Evolutionary conservation across 2,329 filamentous ascomycete species (phyloP).

Genomic region (Xylaria sp.): DNA sequence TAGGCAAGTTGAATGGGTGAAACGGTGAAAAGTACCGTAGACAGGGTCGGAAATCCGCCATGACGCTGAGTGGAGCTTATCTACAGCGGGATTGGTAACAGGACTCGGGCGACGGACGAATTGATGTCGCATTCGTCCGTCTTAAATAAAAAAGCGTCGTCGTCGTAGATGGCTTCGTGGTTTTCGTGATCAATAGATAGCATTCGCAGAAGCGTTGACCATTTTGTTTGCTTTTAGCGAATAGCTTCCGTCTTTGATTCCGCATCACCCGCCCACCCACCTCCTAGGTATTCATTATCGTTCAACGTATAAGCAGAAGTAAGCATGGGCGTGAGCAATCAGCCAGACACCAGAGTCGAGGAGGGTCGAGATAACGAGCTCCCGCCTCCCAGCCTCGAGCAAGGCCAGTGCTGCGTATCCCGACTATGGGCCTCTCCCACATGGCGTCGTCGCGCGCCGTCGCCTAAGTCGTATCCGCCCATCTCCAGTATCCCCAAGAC

Average conservation of each 20-base stretch:
- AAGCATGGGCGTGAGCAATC: conserved; percentile 15
- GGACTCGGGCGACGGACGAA: conserved; percentile 23
- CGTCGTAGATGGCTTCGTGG: neutral
- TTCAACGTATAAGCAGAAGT: neutral
- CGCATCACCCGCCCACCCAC: no score
- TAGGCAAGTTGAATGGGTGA: no score
- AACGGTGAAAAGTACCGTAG: neutral
- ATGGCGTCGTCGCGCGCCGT: conserved; percentile 19
- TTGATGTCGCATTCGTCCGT: conserved; percentile 13
- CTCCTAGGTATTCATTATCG: no score
- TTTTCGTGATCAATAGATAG: neutral
- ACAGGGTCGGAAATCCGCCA: conserved; percentile 26
- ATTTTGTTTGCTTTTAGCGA: neutral
- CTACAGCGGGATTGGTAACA: neutral
- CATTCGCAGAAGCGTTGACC: conserved; percentile 15
- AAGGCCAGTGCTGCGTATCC: conserved; percentile 36
- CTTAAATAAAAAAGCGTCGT: neutral
- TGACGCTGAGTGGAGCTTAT: neutral
- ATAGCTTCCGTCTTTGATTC: neutral
- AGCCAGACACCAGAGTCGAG: conserved; percentile 33
- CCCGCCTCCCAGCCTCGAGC: conserved; percentile 27
- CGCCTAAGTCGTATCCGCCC: conserved; percentile 40
- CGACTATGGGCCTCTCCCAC: conserved; percentile 38
- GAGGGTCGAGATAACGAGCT: conserved; percentile 22
- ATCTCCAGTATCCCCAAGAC: conserved; percentile 53